Conservation (phyloP, 805 yeast genomes). For the Teunomyces stri region DNA sequence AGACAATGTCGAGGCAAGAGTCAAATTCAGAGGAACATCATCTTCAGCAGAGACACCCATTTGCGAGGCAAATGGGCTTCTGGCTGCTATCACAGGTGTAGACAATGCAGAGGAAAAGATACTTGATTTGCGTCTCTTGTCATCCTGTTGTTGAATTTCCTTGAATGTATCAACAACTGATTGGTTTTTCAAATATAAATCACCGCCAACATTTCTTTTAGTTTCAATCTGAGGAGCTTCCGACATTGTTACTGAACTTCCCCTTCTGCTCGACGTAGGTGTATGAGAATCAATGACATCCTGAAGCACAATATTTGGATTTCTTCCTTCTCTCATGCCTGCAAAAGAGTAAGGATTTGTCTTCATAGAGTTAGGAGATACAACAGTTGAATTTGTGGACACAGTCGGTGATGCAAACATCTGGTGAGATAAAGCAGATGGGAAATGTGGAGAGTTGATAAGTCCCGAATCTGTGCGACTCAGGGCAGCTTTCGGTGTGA, state of each 20-base stretch:
- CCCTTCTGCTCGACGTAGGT: constrained; percentile 17
- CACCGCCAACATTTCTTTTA: constrained; percentile 45
- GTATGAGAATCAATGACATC: constrained; percentile 34
- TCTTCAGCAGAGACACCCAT: constrained; percentile 4
- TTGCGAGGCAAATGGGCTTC: constrained; percentile 15
- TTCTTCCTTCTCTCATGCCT: constrained; percentile 28
- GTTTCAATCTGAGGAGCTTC: constrained; percentile 47
- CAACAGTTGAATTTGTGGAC: constrained; percentile 1
- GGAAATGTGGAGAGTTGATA: constrained; percentile 12
- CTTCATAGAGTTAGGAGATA: constrained; percentile 6
- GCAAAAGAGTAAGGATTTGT: constrained; percentile 19
- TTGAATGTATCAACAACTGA: constrained; percentile 42
- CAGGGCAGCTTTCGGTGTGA: neutral
- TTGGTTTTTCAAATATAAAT: constrained; percentile 41
- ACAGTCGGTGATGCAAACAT: constrained; percentile 4
- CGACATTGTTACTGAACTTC: constrained; percentile 15
- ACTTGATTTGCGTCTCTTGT: constrained; percentile 35
- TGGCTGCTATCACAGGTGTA: constrained; percentile 12
- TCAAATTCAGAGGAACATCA: neutral
- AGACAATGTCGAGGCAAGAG: neutral
- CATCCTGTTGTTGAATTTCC: constrained; percentile 41
- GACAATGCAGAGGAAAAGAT: constrained; percentile 17
- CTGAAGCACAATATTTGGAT: constrained; percentile 25
- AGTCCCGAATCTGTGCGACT: neutral
- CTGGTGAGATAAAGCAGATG: constrained; percentile 18